Base-by-base conservation (phyloP, 2,329 filamentous ascomycete species). In the Fusarium annulatum region DNA sequence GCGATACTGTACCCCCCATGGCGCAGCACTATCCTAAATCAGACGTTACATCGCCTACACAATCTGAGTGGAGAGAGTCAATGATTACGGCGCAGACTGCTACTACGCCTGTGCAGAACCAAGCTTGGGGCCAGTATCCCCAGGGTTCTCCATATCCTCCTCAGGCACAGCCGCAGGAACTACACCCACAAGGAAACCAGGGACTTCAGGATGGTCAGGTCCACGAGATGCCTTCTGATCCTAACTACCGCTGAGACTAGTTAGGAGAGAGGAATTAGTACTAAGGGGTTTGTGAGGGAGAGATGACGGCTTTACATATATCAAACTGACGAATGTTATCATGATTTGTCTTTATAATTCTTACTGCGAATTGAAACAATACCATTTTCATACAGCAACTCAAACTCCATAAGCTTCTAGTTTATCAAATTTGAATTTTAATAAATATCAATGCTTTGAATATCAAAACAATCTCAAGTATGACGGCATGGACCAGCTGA, bases 51-150 rank as follows among this genome's bases (percentile, higher is more conserved):
- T 73, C 71, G 5, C 59, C 67, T 1, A 56, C 56, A 3, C 51
- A 67, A 21, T 71, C 70, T 3, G 62, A 73, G 23, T 73, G 70
- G 71, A 56, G 62, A 2, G 61, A 64, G 7, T 73, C 66, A 1
- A 64, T 59, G 28, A 34, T 62, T 2, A 64, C 55, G 2, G 42
- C 43, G 9, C 57, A 58, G 16, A 61, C 18, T 38, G 39, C 61
- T 9, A 41, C 38, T 34, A 71, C 70, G 4, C 70, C 71, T 21
- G 61, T 61, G 12, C 63, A 71, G 19, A 38, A 59, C 18, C 46
- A 61, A 11, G 55, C 48, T 4, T 73, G 71, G 70, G 48, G 28
- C 7, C 65, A 73, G 14, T 49, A 61, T 41, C 45, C 69, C 2
- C 51, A 53, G 5, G 51, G 23, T 9, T 26, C 33, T 36, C 33